Percentiles rank a stretch among this genome's conserved stretches.
Conservation (phyloP, 208 protist genomes). For the Leptomonas seymouri region DNA sequence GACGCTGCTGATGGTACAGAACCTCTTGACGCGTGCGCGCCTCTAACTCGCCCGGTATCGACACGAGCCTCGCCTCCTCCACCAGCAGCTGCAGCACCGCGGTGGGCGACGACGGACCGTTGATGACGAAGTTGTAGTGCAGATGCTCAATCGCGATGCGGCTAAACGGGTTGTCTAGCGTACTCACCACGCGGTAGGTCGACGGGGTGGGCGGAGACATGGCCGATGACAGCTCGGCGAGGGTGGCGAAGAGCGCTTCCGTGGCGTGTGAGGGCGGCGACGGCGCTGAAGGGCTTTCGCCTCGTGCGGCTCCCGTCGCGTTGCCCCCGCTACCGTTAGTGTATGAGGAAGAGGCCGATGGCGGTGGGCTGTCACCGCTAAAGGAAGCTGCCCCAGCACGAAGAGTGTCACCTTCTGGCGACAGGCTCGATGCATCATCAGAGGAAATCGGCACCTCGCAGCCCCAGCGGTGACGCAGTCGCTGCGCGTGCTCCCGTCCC, state of each 20-base stretch:
- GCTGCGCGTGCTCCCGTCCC: constrained; percentile 13
- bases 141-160: constrained; percentile 27
- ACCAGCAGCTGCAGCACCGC: constrained; percentile 37
- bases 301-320: too few species aligned
- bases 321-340: too few species aligned
- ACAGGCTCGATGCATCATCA: background rate
- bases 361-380: too few species aligned
- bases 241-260: background rate
- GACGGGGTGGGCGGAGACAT: constrained; percentile 5
- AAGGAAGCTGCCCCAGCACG: background rate
- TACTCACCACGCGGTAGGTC: constrained; percentile 28
- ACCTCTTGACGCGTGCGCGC: constrained; percentile 22
- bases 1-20: constrained; percentile 23
- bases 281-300: background rate
- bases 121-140: constrained; percentile 38
- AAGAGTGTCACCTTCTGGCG: background rate
- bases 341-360: too few species aligned
- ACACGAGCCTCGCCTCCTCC: constrained; percentile 33
- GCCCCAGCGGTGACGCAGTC: constrained; percentile 22
- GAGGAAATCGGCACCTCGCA: background rate
- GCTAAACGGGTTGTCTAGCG: constrained; percentile 44
- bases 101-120: constrained; percentile 19
- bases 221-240: background rate
- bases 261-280: background rate
- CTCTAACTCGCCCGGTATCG: constrained; percentile 31